phyloP scores from a whole-genome alignment of 345 rosid genomes.

The Leavenworthia alabamica region DNA sequence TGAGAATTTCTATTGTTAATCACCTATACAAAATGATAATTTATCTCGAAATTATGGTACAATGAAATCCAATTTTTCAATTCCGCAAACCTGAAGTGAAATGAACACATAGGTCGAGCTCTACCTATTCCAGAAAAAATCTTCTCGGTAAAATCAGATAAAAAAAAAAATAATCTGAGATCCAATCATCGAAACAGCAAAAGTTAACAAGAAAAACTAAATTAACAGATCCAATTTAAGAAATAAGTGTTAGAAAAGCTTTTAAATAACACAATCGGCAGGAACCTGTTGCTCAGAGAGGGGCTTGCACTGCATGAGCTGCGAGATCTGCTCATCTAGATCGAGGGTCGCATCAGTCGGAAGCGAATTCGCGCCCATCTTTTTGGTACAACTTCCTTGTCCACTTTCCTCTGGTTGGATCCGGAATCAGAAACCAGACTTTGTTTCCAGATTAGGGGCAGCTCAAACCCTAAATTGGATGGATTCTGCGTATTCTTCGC shows the following conservation, averaged over 20 bases:
- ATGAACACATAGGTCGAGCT: conserved; percentile 5
- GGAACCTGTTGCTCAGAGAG: conserved; percentile 74
- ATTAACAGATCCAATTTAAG: background rate
- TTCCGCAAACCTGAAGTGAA: background rate
- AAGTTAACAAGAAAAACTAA: background rate
- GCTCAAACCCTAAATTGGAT: conserved; percentile 51
- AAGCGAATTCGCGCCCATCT: conserved; percentile 64
- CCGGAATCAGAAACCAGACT: conserved; percentile 17
- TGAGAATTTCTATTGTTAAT: background rate
- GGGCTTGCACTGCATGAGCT: conserved; percentile 92
- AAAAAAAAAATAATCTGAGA: conserved; percentile 6
- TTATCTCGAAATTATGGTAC: background rate
- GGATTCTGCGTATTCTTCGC: conserved; percentile 29
- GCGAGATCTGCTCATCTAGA: conserved; percentile 79
- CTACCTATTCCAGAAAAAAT: background rate
- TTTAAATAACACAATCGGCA: background rate
- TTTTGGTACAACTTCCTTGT: too few relatives aligned
- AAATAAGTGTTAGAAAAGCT: background rate
- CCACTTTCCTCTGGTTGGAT: too few relatives aligned
- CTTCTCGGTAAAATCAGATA: background rate
- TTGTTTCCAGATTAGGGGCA: conserved; percentile 44
- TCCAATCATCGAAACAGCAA: conserved; percentile 3
- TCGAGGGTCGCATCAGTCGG: conserved; percentile 55
- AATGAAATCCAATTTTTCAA: background rate
- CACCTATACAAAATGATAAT: background rate